Conservation (phyloP, 768 basidiomycete species). For the Psilocybe tampanensis region DNA sequence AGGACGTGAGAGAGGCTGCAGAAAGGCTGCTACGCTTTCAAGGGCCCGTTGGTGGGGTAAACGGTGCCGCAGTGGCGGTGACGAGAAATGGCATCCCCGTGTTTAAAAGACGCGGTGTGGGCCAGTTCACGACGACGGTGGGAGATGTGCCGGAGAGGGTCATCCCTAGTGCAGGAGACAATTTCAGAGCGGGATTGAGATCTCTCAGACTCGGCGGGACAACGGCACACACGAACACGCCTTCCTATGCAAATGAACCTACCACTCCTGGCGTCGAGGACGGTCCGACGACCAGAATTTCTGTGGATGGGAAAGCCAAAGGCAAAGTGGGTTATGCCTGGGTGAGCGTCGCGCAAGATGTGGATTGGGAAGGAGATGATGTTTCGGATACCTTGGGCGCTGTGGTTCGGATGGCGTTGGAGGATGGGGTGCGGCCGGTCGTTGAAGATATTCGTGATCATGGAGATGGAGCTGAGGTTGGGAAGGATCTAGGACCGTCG, state of each 20-base stretch:
- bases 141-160: constrained; percentile 68
- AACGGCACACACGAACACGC: neutral
- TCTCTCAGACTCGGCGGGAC: constrained; percentile 45
- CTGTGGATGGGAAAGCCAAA: constrained; percentile 24
- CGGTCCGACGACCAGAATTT: too few relatives aligned
- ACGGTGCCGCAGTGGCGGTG: constrained; percentile 15
- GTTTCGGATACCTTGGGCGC: constrained; percentile 52
- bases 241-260: neutral
- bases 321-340: constrained; percentile 74
- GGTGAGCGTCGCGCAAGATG: constrained; percentile 79
- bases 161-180: constrained; percentile 71
- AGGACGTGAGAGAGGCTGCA: constrained; percentile 76
- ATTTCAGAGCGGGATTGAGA: constrained; percentile 73
- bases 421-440: constrained; percentile 46
- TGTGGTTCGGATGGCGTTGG: constrained; percentile 43
- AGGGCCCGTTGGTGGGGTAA: constrained; percentile 22
- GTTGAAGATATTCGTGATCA: constrained; percentile 34
- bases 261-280: constrained; percentile 7
- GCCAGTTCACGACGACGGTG: constrained; percentile 80
- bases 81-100: constrained; percentile 17
- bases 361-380: constrained; percentile 83
- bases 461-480: constrained; percentile 12
- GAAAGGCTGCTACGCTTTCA: constrained; percentile 49
- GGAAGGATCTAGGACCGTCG: too few relatives aligned
- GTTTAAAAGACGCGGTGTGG: constrained; percentile 22